A percentile compares a stretch with the other conserved stretches of the same genome.
Evolutionary conservation across 1,139 yeast species (phyloP).

Genomic region (Pichia sp.): DNA sequence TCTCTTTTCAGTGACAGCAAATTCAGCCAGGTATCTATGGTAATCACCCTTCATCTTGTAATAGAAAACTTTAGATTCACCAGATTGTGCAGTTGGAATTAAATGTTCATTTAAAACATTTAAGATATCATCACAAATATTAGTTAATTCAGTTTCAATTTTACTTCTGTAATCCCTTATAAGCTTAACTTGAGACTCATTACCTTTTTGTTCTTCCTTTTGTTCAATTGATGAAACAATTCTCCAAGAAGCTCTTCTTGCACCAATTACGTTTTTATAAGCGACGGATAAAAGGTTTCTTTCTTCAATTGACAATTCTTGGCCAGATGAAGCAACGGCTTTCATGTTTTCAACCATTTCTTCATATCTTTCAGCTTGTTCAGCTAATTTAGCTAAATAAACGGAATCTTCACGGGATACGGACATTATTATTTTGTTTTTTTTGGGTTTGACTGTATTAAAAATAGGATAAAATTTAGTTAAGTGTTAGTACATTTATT

Average conservation of each 20-base stretch:
- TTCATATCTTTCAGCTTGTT: conserved; percentile 99
- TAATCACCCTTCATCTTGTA: conserved; percentile 99
- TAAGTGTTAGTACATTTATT: conserved; percentile 2
- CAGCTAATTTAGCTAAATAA: conserved; percentile 97
- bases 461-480: neutral
- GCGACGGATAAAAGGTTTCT: conserved; percentile 96
- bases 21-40: conserved; percentile 98
- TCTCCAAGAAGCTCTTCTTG: conserved; percentile 99
- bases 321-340: conserved; percentile 92
- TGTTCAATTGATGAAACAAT: conserved; percentile 96
- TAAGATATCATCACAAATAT: conserved; percentile 90
- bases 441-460: neutral
- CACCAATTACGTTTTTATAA: conserved; percentile 97
- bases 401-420: conserved; percentile 96
- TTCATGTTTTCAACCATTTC: conserved; percentile 99
- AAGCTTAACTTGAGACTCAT: conserved; percentile 77
- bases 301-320: conserved; percentile 94
- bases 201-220: conserved; percentile 95
- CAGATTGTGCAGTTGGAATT: conserved; percentile 91
- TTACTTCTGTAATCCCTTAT: conserved; percentile 93
- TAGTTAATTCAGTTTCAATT: conserved; percentile 88
- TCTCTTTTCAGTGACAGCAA: conserved; percentile 85
- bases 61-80: conserved; percentile 96
- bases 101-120: conserved; percentile 82
- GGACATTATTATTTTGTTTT: conserved; percentile 45